These are phyloP conservation scores for Kazachstania viticola DNA, from an alignment of 805 yeast genomes.

Conservation along the genomic window DNA sequence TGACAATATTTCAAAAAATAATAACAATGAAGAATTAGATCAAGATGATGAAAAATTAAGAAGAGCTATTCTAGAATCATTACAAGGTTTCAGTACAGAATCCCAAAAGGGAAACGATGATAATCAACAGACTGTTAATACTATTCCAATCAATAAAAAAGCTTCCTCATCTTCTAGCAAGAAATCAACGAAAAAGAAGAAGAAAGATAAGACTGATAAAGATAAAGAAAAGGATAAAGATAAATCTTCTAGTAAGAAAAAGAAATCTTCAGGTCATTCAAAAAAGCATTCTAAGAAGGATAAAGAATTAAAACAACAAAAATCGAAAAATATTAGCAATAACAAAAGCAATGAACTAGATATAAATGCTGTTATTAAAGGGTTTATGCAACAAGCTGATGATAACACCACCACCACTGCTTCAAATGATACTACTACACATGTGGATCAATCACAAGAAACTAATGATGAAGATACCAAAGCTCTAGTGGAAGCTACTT, in stretches of 20 bases:
- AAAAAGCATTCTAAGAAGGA: conserved; percentile 2
- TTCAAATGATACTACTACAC: conserved; percentile 1
- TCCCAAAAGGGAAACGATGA: conserved; percentile 3
- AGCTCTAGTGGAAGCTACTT: conserved; percentile 25
- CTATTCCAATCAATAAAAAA: conserved; percentile 2
- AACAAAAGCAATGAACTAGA: conserved; percentile 9
- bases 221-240: conserved; percentile 9
- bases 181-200: conserved; percentile 11
- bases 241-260: conserved; percentile 4
- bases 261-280: not conserved
- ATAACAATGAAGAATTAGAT: conserved; percentile 13
- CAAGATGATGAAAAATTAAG: conserved; percentile 26
- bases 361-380: conserved; percentile 23
- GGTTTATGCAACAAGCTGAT: conserved; percentile 19
- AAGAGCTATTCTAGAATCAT: conserved; percentile 23
- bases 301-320: conserved; percentile 6
- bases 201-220: conserved; percentile 11
- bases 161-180: conserved; percentile 4
- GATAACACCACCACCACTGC: conserved; percentile 1
- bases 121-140: not conserved
- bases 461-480: conserved; percentile 22
- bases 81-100: conserved; percentile 9
- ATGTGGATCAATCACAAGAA: not conserved
- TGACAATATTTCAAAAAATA: conserved; percentile 5
- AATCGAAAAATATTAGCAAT: conserved; percentile 5